Evolutionary conservation across 106 monocot genomes (phyloP), one percentile per base, ranked within the genome.

Genomic region (Dendrobium huoshanense): DNA sequence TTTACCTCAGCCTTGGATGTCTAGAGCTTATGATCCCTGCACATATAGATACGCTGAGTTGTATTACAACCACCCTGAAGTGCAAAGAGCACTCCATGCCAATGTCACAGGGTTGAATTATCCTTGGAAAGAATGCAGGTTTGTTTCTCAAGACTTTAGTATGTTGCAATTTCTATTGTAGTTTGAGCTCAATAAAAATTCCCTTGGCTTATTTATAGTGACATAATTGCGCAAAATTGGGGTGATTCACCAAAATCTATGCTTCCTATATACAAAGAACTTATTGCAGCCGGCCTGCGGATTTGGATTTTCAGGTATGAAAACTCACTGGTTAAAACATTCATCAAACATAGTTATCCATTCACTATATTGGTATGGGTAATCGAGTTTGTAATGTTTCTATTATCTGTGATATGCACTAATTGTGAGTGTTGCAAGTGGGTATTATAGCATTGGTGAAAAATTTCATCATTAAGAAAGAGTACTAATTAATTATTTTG

Each of bases 101-200:
- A 95, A 95, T 84, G 89, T 87, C 42, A 92, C 93, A 16, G 84
- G 87, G 9, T 86, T 97, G 41, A 77, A 67, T 3, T 95, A 99
- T 78, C 79, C 59, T 3, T 99, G 99, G 99, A 80, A 86, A 75
- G 88, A 92, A 40, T 99, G 99, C 95, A 99, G 95, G 99, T 99
- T 75, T 44, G 47, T 68, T 54, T 17, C 0, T 79, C 40, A 70
- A 24, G n/a, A 20, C 4, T 67, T 55, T 40, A 72, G 18, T n/a
- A 49, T 19, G n/a, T 75, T 33, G 20, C 5, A 13, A 7, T 42
- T 72, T 29, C 42, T 55, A 5, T 81, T 56, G 13, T 31, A 42
- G 9, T 73, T 55, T 75, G 4, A 44, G 0, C 16, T 73, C 2
- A 29, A 20, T 13, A 29, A 54, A 65, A 67, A 77, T 19, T 67